These are phyloP conservation scores for Cyberlindnera veronae DNA, from an alignment of 805 yeast genomes.

Conservation along the genomic window DNA sequence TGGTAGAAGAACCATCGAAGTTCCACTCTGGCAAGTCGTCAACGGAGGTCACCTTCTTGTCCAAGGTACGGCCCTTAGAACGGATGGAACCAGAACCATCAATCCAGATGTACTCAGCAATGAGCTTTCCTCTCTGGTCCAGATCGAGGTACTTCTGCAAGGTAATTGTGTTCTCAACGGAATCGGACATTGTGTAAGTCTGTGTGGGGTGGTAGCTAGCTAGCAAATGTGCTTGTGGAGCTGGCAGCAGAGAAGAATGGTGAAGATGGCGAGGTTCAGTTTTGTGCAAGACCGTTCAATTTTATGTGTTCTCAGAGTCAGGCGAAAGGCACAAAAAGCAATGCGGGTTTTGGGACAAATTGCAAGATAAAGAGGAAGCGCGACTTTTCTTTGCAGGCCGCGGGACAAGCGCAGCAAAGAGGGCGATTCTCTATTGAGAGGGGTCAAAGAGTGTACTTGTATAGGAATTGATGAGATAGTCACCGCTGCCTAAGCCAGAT, in stretches of 20 bases:
- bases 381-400: neutral
- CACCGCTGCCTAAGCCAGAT: neutral
- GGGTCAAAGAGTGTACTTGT: neutral
- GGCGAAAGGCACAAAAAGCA: constrained; percentile 4
- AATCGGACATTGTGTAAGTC: constrained; percentile 32
- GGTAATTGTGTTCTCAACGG: constrained; percentile 68
- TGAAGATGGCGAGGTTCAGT: neutral
- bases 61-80: constrained; percentile 89
- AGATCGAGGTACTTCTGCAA: constrained; percentile 79
- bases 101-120: constrained; percentile 98
- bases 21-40: constrained; percentile 98
- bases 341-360: constrained; percentile 7
- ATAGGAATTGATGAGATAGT: neutral
- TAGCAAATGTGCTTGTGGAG: constrained; percentile 4
- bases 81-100: constrained; percentile 89
- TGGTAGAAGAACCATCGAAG: constrained; percentile 98
- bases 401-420: constrained; percentile 1
- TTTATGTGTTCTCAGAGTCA: constrained; percentile 12
- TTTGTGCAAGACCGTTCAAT: constrained; percentile 11
- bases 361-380: constrained; percentile 1
- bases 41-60: constrained; percentile 60
- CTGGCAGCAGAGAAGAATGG: constrained; percentile 2
- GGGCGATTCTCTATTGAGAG: neutral
- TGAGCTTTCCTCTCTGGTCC: constrained; percentile 78
- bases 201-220: constrained; percentile 4